phyloP scores from a whole-genome alignment of 441 rosid genomes.

The Erysimum pusillum region DNA sequence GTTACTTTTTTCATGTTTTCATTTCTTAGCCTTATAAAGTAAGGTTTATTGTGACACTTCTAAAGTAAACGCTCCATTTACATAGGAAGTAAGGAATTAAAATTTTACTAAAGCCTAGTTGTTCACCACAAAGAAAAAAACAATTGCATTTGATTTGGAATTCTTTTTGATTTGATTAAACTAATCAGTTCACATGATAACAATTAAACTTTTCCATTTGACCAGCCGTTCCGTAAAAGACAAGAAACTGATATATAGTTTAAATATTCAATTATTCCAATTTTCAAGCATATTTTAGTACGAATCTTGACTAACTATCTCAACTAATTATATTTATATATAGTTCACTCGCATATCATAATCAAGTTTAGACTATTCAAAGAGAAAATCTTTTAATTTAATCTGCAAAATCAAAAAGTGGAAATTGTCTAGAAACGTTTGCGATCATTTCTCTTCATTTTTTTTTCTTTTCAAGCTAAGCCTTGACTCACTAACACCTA shows the following conservation, averaged over 20 bases:
- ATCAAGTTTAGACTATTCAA: conserved; percentile 11
- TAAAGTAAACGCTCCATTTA: too few species aligned
- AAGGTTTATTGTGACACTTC: too few species aligned
- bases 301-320: conserved; percentile 34
- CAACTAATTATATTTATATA: neutral
- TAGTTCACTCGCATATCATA: conserved; percentile 1
- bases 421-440: conserved; percentile 13
- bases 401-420: conserved; percentile 3
- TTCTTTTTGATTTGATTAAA: conserved; percentile 2
- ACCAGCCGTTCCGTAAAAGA: conserved; percentile 34
- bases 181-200: conserved; percentile 36
- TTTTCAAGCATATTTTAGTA: conserved; percentile 4
- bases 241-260: conserved; percentile 9
- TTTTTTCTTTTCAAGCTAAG: neutral
- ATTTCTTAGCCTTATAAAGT: too few species aligned
- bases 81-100: too few species aligned
- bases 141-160: conserved; percentile 11
- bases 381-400: neutral
- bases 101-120: neutral
- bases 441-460: neutral
- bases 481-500: conserved; percentile 17
- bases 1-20: too few species aligned
- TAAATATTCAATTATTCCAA: neutral
- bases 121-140: neutral
- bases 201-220: conserved; percentile 19